Conservation (phyloP, 1,139 yeast genomes). For the Blastobotrys capitulatus region DNA sequence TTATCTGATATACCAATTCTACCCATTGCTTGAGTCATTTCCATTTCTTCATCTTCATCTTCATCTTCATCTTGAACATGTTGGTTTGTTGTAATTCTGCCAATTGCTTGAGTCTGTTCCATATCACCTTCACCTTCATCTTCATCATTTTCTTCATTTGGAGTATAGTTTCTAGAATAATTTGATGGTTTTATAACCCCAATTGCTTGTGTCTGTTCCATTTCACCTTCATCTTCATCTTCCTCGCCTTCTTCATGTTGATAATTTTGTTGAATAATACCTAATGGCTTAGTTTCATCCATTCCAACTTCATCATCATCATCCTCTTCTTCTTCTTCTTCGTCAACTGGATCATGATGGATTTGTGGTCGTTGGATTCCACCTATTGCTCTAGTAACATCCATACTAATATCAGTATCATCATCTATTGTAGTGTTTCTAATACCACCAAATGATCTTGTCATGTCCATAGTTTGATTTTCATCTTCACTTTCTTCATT, state of each 20-base stretch:
- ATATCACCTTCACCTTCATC: conserved; percentile 16
- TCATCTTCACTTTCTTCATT: conserved; percentile 1
- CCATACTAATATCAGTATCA: conserved; percentile 19
- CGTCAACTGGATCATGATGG: conserved; percentile 9
- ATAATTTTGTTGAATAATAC: neutral
- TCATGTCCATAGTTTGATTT: conserved; percentile 13
- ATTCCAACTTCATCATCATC: conserved; percentile 5
- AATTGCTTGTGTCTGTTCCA: neutral
- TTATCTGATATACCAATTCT: conserved; percentile 2
- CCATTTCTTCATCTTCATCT: conserved; percentile 12
- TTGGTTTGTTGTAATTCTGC: neutral
- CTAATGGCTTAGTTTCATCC: neutral
- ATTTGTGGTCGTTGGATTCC: conserved; percentile 10
- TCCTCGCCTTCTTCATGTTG: neutral
- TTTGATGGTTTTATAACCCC: neutral
- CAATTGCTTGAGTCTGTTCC: conserved; percentile 12
- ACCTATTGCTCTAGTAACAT: conserved; percentile 21
- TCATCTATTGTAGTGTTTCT: conserved; percentile 5
- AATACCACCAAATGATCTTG: conserved; percentile 10
- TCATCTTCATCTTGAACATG: conserved; percentile 2
- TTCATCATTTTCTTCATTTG: conserved; percentile 8
- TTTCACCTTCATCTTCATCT: conserved; percentile 5
- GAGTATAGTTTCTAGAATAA: too few species aligned
- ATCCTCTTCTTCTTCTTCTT: conserved; percentile 13
- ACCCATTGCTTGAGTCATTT: conserved; percentile 15